Evolutionary conservation across 2,329 filamentous ascomycete genomes (phyloP).

Genomic region (Aureobasidium leucospermi): DNA sequence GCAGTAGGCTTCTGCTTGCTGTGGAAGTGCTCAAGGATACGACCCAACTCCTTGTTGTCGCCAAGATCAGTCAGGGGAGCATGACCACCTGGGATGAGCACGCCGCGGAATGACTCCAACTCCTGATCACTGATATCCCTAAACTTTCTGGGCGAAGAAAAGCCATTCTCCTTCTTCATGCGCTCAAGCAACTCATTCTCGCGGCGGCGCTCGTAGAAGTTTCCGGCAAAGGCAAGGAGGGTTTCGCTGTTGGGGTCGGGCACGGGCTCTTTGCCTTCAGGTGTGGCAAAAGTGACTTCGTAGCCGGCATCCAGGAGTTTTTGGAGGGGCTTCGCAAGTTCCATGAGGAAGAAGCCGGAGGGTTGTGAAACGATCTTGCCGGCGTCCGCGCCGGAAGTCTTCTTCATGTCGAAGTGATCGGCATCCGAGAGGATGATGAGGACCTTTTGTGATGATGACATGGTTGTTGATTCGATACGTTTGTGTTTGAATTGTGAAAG

Average conservation of each 20-base stretch:
- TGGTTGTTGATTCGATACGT: not conserved
- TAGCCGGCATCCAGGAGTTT: constrained; percentile 32
- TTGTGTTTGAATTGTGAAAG: not conserved
- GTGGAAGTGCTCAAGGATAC: constrained; percentile 37
- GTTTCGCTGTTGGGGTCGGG: constrained; percentile 37
- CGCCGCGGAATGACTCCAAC: constrained; percentile 31
- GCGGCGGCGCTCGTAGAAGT: constrained; percentile 37
- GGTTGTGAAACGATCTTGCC: constrained; percentile 25
- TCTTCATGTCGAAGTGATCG: constrained; percentile 31
- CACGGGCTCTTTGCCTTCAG: constrained; percentile 34
- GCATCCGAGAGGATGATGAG: constrained; percentile 41
- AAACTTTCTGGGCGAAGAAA: constrained; percentile 33
- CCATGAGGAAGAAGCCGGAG: constrained; percentile 33
- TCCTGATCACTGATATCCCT: constrained; percentile 34
- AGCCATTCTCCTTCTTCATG: constrained; percentile 41
- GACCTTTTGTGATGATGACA: constrained; percentile 30
- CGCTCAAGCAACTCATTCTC: constrained; percentile 36
- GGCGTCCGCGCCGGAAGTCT: constrained; percentile 20
- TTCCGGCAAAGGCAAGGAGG: constrained; percentile 38
- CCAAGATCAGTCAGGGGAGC: constrained; percentile 38
- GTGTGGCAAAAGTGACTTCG: constrained; percentile 41
- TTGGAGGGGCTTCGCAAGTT: constrained; percentile 32
- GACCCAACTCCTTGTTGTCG: constrained; percentile 35
- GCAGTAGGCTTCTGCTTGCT: constrained; percentile 36
- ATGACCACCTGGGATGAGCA: constrained; percentile 42